A percentile compares a stretch with the other conserved stretches of the same genome.
These are phyloP conservation scores for Syzygium aromaticum DNA, from an alignment of 345 rosid species.

Conservation along the genomic window DNA sequence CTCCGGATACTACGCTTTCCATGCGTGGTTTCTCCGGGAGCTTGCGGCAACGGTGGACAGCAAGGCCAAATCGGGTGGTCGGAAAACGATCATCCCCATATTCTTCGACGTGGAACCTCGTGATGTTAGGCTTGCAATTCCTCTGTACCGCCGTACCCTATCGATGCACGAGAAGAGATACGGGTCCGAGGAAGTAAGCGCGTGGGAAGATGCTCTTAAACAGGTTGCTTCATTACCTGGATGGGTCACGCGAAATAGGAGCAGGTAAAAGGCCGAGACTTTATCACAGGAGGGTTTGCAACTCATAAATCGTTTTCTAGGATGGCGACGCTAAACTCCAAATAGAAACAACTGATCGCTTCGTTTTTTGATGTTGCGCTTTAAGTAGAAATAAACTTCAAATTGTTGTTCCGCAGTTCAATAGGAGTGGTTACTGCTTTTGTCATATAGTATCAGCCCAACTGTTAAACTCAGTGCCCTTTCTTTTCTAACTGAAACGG, in stretches of 20 bases:
- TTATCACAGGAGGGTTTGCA: not conserved
- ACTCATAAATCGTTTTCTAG: too few species aligned
- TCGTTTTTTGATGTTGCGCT: too few species aligned
- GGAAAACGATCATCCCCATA: not conserved
- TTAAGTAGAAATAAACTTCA: too few species aligned
- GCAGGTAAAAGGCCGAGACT: not conserved
- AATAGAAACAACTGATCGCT: too few species aligned
- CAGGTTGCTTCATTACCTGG: accelerated
- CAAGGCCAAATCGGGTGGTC: not conserved
- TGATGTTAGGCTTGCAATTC: not conserved
- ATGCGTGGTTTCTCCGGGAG: accelerated
- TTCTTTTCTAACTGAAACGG: not conserved
- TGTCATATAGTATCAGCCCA: not conserved
- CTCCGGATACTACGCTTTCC: accelerated
- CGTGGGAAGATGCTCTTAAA: not conserved
- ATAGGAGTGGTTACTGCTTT: not conserved
- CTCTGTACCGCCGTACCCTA: not conserved
- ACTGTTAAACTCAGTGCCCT: not conserved
- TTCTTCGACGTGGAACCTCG: accelerated
- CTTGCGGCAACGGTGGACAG: not conserved
- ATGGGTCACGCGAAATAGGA: accelerated
- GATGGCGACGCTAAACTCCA: too few species aligned
- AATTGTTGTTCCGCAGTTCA: too few species aligned
- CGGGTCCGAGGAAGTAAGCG: accelerated
- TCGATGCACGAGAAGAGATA: accelerated